These are phyloP conservation scores for Coemansia furcata DNA, from an alignment of 192 early-diverging fungal species.

Conservation along the genomic window DNA sequence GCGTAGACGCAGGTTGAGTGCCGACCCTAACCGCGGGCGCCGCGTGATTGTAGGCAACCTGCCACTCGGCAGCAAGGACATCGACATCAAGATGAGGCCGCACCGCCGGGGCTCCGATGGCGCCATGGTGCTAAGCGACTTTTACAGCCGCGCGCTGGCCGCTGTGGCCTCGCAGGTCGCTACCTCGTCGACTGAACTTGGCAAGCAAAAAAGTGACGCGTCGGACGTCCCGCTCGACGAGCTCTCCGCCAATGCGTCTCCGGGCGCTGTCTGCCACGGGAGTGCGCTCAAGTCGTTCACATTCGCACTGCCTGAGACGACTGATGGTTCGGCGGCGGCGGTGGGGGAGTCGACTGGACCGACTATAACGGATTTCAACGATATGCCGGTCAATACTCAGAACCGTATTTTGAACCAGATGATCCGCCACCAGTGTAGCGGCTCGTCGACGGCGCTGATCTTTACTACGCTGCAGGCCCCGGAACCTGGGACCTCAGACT, in stretches of 20 bases:
- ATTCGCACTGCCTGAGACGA: neutral
- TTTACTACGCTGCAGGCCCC: slow-evolving; percentile 63
- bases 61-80: neutral
- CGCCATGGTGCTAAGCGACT: slow-evolving; percentile 31
- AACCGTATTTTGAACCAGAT: slow-evolving; percentile 61
- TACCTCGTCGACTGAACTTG: neutral
- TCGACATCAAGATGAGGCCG: neutral
- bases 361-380: slow-evolving; percentile 51
- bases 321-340: neutral
- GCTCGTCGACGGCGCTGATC: slow-evolving; percentile 53
- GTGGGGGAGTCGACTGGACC: neutral
- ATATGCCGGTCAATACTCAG: slow-evolving; percentile 52
- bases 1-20: slow-evolving; percentile 2
- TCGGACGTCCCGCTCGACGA: neutral
- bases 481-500: slow-evolving; percentile 49
- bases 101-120: slow-evolving; percentile 39
- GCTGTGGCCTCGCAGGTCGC: neutral
- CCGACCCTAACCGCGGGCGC: neutral
- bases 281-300: neutral
- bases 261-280: neutral
- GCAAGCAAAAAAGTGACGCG: neutral
- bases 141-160: slow-evolving; percentile 23
- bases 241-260: neutral
- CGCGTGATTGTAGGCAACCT: slow-evolving; percentile 7
- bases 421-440: slow-evolving; percentile 50